Base-by-base conservation (phyloP, 2,329 filamentous ascomycete genomes). In the Aspergillus vadensis region DNA sequence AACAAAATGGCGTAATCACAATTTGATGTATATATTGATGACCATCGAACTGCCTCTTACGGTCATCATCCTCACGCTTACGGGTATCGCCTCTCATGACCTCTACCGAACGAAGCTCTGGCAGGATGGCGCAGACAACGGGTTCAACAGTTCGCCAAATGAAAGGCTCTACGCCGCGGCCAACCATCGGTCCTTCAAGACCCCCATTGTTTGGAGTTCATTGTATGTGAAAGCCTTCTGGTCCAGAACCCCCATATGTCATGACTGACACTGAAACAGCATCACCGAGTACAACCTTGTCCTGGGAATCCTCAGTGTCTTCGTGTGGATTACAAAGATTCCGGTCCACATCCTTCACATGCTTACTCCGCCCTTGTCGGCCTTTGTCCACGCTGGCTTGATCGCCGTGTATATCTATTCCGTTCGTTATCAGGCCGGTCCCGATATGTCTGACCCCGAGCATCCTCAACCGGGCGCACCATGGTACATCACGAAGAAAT, bases 401-500 rank as follows among this genome's bases (percentile, higher is more conserved):
- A 68, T 84, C 43, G 76, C 76, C 4, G 73, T 88, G 15, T 88
- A 83, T 71, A 77, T 83, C n/a, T 78, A 82, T 60, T 82, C 82
- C 55, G 78, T 85, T 36, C 76, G 81, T 61, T 82, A 80, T 58
- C 86, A 88, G 70, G 83, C 82, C 10, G 80, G 81, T 47, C 80
- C 82, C 55, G 86, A 88, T 70, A 85, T 79, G 66, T 84, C 81
- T 61, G 86, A 88, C 67, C 81, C 82, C 1, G 66, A 75, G 1
- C 82, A 83, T 62, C 78, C 76, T 3, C 83, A 86, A 63, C 76
- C 78, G 7, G 85, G 86, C 32, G 73, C 84, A 17, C 85, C 86
- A 7, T 88, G 86, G 86, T 88, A 87, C 69, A 83, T 88, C 65
- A 83, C 83, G 55, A 87, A 87, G 72, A 83, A 76, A 65, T 88